Evolutionary conservation across 805 yeast genomes (phyloP), one percentile per base, ranked within the genome.

Genomic region (Priceomyces castillae): DNA sequence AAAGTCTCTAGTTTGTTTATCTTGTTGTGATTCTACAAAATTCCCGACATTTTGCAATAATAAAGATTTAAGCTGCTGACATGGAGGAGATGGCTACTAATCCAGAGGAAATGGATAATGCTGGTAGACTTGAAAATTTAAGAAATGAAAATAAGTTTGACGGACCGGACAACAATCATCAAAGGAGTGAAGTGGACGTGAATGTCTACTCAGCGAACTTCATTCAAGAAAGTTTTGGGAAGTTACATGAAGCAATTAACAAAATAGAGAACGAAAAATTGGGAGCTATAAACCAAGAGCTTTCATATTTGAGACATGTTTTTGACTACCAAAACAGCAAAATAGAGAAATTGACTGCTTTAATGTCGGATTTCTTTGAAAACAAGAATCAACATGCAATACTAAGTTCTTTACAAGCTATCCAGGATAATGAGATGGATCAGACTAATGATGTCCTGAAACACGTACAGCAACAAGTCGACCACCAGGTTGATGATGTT

Each of bases 241-340:
- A 46, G 41, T 39, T 46, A 7, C 41, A 46, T 26, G 42, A 40
- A 19, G 44, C 44, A 15, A 40, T 42, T 14, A 48, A 51, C 18
- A 55, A 60, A 44, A 42, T 63, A 10, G 72, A 67, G 42, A 46
- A 46, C 31, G 70, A 65, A 16, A 59, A 58, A 44, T 44, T 64
- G 3, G 28, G 34, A 7, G 30, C 48, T 5, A 43, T 57, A 11
- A 56, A 50, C 42, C 66, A 64, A 40, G 74, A 70, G 40, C 52
- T 70, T 35, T 59, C 60, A 17, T 66, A 62, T 44, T 50, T 70
- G 22, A 60, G 71, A 37, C 67, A 63, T 38, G 53, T 68, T 17
- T 51, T 70, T 12, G 72, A 67, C 19, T 66, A 61, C 48, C 74
- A 69, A 47, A 61, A 58, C 51, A 54, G 48, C 43, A 67, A 66